Base-by-base conservation (phyloP, 2,329 filamentous ascomycete genomes). In the Nemania abortiva region DNA sequence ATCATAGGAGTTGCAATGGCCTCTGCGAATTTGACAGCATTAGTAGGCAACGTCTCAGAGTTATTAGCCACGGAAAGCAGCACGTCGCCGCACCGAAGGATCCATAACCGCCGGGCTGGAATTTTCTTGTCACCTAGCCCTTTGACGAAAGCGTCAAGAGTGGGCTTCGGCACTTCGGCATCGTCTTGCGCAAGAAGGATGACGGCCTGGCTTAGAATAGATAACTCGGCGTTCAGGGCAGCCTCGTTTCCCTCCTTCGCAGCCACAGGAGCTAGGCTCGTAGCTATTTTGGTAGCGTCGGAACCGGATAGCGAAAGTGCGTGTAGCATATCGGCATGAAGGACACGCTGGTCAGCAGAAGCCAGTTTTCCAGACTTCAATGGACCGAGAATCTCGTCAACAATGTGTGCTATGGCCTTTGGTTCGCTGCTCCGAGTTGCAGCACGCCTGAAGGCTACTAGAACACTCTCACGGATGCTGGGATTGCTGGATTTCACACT, bases 401-500 rank as follows among this genome's bases (percentile, higher is more conserved):
- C 86, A 52, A 95, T 87, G 75, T 92, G 91, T 42, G 88, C 86
- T 50, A 97, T 81, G 4, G 85, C 80, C 3, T 83, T 79, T 6
- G 85, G 80, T 71, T 93, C 87, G n/a, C 72, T 69, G 49, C 77
- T 78, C n/a, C 56, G 82, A 78, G 73, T 89, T 92, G 73, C 87
- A 86, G 50, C 84, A 10, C 88, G 87, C 72, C 87, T 86, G 79
- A 98, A 97, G 7, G 92, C 92, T 47, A 87, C 85, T 24, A 95
- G 82, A 9, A 93, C 92, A 27, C 94, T 94, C 70, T 88, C 88
- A 65, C 95, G 90, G 70, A 98, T 93, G 2, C 82, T 81, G 15
- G 88, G 83, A 79, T 97, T 98, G 76, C 92, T 95, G 1, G 96
- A 98, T 80, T 97, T 98, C 79, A 95, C 86, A 77, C 94, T 97